phyloP scores from a whole-genome alignment of 2,329 filamentous ascomycete species.

The Iodosphaeria phyllophila region DNA sequence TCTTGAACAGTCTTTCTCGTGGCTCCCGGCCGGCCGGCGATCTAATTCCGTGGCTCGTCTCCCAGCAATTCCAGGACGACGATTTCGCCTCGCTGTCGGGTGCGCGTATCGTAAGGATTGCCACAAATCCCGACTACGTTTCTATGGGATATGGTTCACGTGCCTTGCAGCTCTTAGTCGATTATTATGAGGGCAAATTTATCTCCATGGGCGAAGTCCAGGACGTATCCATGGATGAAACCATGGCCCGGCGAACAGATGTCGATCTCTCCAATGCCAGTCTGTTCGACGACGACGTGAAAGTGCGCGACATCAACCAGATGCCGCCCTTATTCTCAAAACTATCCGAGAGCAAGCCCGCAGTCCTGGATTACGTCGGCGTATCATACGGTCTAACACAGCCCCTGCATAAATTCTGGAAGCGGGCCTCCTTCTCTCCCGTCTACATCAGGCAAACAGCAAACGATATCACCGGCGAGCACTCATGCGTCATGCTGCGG shows the following conservation, averaged over 20 bases:
- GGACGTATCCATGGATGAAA: conserved; percentile 30
- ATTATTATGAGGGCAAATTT: conserved; percentile 94
- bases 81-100: conserved; percentile 90
- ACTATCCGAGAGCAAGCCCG: conserved; percentile 63
- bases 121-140: conserved; percentile 85
- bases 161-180: conserved; percentile 68
- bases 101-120: conserved; percentile 81
- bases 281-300: conserved; percentile 73
- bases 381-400: conserved; percentile 88
- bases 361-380: conserved; percentile 75
- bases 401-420: conserved; percentile 91
- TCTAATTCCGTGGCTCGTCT: conserved; percentile 92
- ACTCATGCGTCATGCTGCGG: conserved; percentile 93
- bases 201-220: conserved; percentile 62
- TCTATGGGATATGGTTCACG: conserved; percentile 87
- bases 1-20: conserved; percentile 73
- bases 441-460: conserved; percentile 90
- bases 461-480: conserved; percentile 91
- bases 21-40: conserved; percentile 83
- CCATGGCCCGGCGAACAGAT: conserved; percentile 67
- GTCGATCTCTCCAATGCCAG: conserved; percentile 58
- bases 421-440: conserved; percentile 66
- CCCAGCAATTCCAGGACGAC: conserved; percentile 94
- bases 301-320: conserved; percentile 70
- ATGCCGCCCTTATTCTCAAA: conserved; percentile 92